Base-by-base conservation (phyloP, 805 yeast genomes). In the Cyberlindnera subsufficiens region DNA sequence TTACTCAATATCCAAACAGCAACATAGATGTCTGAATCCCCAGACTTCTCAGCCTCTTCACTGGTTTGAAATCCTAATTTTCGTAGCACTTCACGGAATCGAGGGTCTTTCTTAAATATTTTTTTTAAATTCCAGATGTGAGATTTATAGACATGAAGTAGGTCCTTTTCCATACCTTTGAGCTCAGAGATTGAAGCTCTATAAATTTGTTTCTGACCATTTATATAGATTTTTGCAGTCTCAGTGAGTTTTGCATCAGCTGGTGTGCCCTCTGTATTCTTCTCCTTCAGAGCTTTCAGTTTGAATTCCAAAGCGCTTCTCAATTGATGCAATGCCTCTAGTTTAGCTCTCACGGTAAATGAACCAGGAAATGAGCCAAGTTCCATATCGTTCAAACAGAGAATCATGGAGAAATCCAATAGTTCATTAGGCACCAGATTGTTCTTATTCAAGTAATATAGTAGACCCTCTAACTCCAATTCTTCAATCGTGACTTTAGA, bases 311-410 rank as follows among this genome's bases (percentile, higher is more conserved):
- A 50, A 0, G 88, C 82, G 10, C 61, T 59, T 40, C 80, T 68
- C 36, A 82, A 53, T 41, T 72, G 69, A 44, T 78, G 75, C 34
- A 82, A 52, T 0, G 86, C 87, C 18, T 78, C 77, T 10, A 83
- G 61, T 44, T 69, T 66, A 69, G 78, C 71, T 51, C 88, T 67
- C 18, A 77, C 52, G 1, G 75, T 69, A 32, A 66, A 60, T 16
- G 44, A 51, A 2, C 44, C 44, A 15, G 25, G 7, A n/a, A 19
- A 30, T 30, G 32, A 11, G 13, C 15, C 17, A 6, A 11, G 31
- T 39, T 63, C 66, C 5, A 15, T 15, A 30, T 72, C 77, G 60
- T 72, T 72, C 2, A 56, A 45, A 3, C 50, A 50, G 18, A 66
- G 34, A 35, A 47, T 58, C 8, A 59, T 47, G 44, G 66, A 68